phyloP scores from a whole-genome alignment of 441 rosid genomes.

The Kokia cookei region DNA sequence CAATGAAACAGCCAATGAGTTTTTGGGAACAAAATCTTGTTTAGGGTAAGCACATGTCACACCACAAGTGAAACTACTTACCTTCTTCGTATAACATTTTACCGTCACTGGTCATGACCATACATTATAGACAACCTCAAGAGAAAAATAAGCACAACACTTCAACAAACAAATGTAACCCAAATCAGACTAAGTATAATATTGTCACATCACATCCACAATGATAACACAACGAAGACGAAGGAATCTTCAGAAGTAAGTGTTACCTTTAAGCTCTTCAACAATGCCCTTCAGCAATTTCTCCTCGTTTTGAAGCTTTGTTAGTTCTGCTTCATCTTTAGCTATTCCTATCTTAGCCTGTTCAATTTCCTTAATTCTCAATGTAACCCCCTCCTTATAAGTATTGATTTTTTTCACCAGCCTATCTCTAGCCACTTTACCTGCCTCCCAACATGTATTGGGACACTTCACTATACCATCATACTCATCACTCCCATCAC shows the following conservation, averaged over 20 bases:
- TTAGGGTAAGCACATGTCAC: neutral
- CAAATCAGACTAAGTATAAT: neutral
- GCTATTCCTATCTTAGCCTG: conserved; percentile 49
- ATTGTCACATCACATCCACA: neutral
- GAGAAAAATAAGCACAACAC: neutral
- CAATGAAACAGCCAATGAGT: neutral
- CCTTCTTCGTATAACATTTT: neutral
- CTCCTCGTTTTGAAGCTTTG: conserved; percentile 67
- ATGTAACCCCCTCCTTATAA: conserved; percentile 55
- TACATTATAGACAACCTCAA: neutral
- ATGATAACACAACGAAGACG: neutral
- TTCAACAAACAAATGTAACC: neutral
- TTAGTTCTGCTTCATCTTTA: conserved; percentile 71
- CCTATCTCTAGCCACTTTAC: conserved; percentile 80
- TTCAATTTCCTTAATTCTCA: conserved; percentile 55
- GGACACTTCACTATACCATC: conserved; percentile 67
- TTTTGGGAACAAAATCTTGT: conserved; percentile 1
- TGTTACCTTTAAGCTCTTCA: conserved; percentile 74
- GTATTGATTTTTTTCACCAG: conserved; percentile 65
- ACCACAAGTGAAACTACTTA: neutral
- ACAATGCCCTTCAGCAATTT: conserved; percentile 69
- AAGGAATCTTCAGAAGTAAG: neutral
- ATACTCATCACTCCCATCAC: conserved; percentile 98
- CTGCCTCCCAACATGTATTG: conserved; percentile 96
- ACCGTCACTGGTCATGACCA: neutral